Conservation (phyloP, 768 basidiomycete genomes). For the Peribolospora kevripleyi region DNA sequence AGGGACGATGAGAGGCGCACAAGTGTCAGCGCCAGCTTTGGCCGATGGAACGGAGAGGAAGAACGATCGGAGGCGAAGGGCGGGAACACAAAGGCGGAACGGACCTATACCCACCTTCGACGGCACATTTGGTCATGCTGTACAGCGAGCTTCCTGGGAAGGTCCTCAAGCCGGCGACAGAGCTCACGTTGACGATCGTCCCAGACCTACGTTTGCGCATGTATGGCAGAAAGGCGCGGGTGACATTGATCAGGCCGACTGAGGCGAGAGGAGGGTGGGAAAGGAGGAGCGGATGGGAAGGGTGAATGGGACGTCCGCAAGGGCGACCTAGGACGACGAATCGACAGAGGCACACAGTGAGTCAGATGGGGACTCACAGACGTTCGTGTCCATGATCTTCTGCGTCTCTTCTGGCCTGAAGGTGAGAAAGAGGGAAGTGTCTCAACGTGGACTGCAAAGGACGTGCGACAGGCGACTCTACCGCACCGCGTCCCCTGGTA, state of each 20-base stretch:
- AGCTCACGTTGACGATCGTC: conserved; percentile 26
- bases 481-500: no score
- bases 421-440: no score
- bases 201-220: conserved; percentile 26
- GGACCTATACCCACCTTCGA: conserved; percentile 11
- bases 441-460: no score
- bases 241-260: conserved; percentile 25
- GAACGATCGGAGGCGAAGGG: no score
- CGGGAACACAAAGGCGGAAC: no score
- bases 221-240: conserved; percentile 28
- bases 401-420: no score
- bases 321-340: conserved; percentile 14
- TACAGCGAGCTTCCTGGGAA: conserved; percentile 18
- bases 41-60: conserved; percentile 11
- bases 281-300: neutral
- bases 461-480: no score
- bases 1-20: neutral
- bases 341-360: conserved; percentile 20
- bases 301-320: neutral
- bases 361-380: no score
- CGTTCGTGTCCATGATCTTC: no score
- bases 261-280: neutral
- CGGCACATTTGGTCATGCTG: conserved; percentile 23
- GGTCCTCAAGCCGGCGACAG: conserved; percentile 15
- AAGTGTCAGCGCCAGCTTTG: neutral